phyloP scores from a whole-genome alignment of 129 eudicot species.

The Centaurea solstitialis region DNA sequence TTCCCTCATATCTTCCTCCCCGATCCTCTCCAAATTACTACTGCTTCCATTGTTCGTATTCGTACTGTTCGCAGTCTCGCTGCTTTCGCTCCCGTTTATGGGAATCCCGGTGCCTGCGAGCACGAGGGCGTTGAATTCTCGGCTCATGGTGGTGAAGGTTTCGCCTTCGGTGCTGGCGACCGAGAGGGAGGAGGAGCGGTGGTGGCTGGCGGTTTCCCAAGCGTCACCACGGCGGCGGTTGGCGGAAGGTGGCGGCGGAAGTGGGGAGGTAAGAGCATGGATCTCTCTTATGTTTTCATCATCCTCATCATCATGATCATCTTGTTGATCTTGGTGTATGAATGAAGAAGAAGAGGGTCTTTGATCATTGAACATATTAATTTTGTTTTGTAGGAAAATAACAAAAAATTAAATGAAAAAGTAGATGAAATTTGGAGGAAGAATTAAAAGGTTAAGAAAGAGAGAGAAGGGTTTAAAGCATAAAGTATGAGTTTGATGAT shows the following conservation, averaged over 20 bases:
- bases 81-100: slow-evolving; percentile 32
- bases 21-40: slow-evolving; percentile 55
- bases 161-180: slow-evolving; percentile 55
- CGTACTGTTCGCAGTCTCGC: slow-evolving; percentile 15
- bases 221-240: slow-evolving; percentile 31
- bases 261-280: slow-evolving; percentile 64
- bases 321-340: slow-evolving; percentile 18
- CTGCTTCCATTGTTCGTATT: slow-evolving; percentile 29
- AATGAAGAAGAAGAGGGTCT: slow-evolving; percentile 21
- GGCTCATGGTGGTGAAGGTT: slow-evolving; percentile 74
- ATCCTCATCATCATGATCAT: slow-evolving; percentile 16
- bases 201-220: slow-evolving; percentile 55
- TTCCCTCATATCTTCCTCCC: slow-evolving; percentile 63
- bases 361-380: slow-evolving; percentile 34
- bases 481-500: slow-evolving; percentile 22
- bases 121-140: slow-evolving; percentile 83
- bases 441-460: not conserved
- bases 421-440: not conserved
- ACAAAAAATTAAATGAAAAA: not conserved
- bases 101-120: slow-evolving; percentile 61
- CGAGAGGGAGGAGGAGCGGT: slow-evolving; percentile 57
- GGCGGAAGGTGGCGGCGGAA: slow-evolving; percentile 36
- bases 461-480: slow-evolving; percentile 30
- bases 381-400: slow-evolving; percentile 21
- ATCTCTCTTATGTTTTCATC: slow-evolving; percentile 56